Evolutionary conservation across 2,329 filamentous ascomycete species (phyloP).

Genomic region (Neospermospora avenae): DNA sequence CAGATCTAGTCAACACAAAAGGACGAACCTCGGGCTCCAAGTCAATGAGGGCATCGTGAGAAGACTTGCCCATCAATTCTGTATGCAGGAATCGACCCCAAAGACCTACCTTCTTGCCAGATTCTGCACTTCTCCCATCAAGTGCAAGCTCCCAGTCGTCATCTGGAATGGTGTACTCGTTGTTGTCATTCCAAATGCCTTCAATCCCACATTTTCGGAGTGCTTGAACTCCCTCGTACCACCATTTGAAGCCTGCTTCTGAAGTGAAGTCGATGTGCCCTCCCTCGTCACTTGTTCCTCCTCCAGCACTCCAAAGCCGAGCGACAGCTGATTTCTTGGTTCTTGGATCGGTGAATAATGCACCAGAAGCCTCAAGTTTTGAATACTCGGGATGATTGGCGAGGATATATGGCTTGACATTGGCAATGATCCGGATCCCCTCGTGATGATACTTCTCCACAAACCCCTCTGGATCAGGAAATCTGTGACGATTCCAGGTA

Average conservation of each 20-base stretch:
- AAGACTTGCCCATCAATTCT: slow-evolving; percentile 68
- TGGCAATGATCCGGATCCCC: slow-evolving; percentile 66
- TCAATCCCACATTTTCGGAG: slow-evolving; percentile 64
- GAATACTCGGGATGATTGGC: slow-evolving; percentile 64
- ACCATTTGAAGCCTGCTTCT: slow-evolving; percentile 64
- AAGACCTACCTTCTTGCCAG: slow-evolving; percentile 54
- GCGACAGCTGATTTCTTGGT: slow-evolving; percentile 53
- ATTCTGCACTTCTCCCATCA: slow-evolving; percentile 34
- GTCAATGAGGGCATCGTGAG: slow-evolving; percentile 62
- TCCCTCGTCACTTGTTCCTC: slow-evolving; percentile 66
- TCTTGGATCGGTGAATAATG: slow-evolving; percentile 60
- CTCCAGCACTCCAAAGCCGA: slow-evolving; percentile 69
- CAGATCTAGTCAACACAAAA: slow-evolving; percentile 67
- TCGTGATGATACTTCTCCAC: slow-evolving; percentile 58
- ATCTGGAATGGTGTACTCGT: slow-evolving; percentile 66
- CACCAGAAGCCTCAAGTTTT: slow-evolving; percentile 54
- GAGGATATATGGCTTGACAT: slow-evolving; percentile 71
- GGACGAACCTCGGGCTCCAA: slow-evolving; percentile 57
- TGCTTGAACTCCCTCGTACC: slow-evolving; percentile 64
- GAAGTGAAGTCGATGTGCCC: slow-evolving; percentile 74
- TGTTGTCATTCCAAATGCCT: slow-evolving; percentile 78
- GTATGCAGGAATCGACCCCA: slow-evolving; percentile 70
- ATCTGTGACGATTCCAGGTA: slow-evolving; percentile 68
- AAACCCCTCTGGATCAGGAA: slow-evolving; percentile 64
- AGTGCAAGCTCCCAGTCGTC: slow-evolving; percentile 64